Percentiles rank a stretch among this genome's conserved stretches.
Evolutionary conservation across 768 basidiomycete species (phyloP).

Genomic region (Lentinula sp.): DNA sequence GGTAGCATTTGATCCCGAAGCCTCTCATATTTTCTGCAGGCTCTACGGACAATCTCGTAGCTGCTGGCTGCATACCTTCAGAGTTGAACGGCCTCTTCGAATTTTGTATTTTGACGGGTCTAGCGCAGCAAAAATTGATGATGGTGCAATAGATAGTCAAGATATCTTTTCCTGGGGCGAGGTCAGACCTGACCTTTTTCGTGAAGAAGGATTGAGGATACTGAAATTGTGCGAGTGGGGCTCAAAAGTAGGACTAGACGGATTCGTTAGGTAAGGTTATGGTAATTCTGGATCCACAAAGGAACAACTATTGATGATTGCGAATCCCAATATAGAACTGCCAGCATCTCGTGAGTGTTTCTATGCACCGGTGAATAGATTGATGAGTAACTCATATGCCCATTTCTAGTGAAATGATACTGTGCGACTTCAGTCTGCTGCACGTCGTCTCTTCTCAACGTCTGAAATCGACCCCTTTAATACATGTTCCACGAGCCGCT

Average conservation of each 20-base stretch:
- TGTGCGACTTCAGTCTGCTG: constrained; percentile 39
- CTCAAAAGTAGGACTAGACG: constrained; percentile 32
- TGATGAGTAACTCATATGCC: too few relatives aligned
- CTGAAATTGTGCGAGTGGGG: constrained; percentile 37
- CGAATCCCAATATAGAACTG: background rate
- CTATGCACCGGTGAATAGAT: too few relatives aligned
- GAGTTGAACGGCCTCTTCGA: constrained; percentile 29
- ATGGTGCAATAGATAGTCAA: constrained; percentile 38
- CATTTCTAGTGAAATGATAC: constrained; percentile 35
- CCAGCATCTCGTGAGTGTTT: background rate
- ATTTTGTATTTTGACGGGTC: constrained; percentile 48
- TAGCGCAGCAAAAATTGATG: constrained; percentile 35
- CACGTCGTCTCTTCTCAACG: constrained; percentile 23
- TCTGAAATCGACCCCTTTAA: too few relatives aligned
- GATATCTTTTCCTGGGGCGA: constrained; percentile 40
- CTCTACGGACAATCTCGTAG: constrained; percentile 9
- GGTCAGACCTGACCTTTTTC: constrained; percentile 10
- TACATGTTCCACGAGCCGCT: too few relatives aligned
- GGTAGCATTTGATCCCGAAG: constrained; percentile 15
- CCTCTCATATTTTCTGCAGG: constrained; percentile 28
- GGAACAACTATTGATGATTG: constrained; percentile 12
- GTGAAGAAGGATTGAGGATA: constrained; percentile 29
- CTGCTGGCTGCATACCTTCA: constrained; percentile 32
- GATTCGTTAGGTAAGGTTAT: constrained; percentile 33
- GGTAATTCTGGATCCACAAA: constrained; percentile 21